A percentile compares a stretch with the other conserved stretches of the same genome.
phyloP scores from a whole-genome alignment of 441 rosid species.

The Raphanus hybrid region DNA sequence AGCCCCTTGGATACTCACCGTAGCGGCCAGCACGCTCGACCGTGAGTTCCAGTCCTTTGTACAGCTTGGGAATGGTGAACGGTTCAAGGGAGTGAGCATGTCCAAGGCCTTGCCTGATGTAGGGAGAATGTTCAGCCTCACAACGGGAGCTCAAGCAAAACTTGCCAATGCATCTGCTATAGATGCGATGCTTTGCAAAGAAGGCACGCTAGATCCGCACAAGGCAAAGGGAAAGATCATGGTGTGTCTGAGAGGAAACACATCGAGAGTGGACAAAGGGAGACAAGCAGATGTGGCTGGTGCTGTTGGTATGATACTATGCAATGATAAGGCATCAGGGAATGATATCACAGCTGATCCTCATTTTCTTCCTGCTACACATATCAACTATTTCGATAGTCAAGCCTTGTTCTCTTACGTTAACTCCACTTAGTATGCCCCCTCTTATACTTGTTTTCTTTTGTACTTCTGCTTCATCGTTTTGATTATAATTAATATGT shows the following conservation, averaged over 20 bases:
- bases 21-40: conserved; percentile 22
- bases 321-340: conserved; percentile 8
- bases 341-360: conserved; percentile 8
- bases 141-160: conserved; percentile 23
- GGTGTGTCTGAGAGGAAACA: conserved; percentile 16
- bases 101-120: conserved; percentile 36
- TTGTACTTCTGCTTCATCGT: not conserved
- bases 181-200: conserved; percentile 25
- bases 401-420: conserved; percentile 21
- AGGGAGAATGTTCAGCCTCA: conserved; percentile 14
- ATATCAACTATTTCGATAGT: conserved; percentile 12
- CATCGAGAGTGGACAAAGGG: conserved; percentile 11
- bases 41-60: conserved; percentile 48
- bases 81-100: conserved; percentile 50
- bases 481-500: not conserved
- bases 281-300: conserved; percentile 17
- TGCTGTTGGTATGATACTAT: conserved; percentile 18
- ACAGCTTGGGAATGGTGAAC: conserved; percentile 42
- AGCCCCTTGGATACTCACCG: conserved; percentile 19
- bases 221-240: conserved; percentile 26
- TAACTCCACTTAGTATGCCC: conserved; percentile 23
- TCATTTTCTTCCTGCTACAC: conserved; percentile 20
- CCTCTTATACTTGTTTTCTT: not conserved
- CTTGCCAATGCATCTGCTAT: conserved; percentile 15
- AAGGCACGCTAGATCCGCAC: conserved; percentile 13